Base-by-base conservation (phyloP, 192 early-diverging fungal species). In the Backusella morwellensis region DNA sequence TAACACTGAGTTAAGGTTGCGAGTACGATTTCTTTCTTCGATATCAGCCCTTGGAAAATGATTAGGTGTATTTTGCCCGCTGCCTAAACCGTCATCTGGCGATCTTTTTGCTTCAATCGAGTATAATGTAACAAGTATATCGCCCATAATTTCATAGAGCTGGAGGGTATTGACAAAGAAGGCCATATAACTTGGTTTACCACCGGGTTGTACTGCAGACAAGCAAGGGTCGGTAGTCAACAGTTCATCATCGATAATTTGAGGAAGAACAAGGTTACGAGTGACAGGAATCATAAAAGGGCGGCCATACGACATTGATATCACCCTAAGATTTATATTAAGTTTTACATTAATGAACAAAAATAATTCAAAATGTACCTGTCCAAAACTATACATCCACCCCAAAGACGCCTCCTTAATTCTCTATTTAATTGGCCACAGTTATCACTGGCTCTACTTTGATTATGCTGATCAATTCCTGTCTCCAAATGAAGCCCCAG, bases 71-170 rank as follows among this genome's bases (percentile, higher is more conserved):
- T 23, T 34, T 4, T 41, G 32, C 56, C 52, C 47, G 63, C n/a
- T 36, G 8, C 15, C 29, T n/a, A 35, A 14, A n/a, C 32, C 52
- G 9, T 74, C 72, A 35, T 50, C 72, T 35, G 50, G 7, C 0
- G 72, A 54, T 7, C 34, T 41, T 47, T 59, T 74, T n/a, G 23
- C 50, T 74, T 50, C 72, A 12, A 21, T 36, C 11, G 72, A 74
- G 32, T 74, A 74, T 36, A 74, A 36, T 1, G 72, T 74, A 59
- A 38, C 35, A 0, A 74, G 23, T 47, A 74, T 74, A 56, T 74
- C 72, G 4, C 72, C 72, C 72, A 74, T 74, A 26, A 74, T 74
- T 59, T 74, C 72, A 29, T 74, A 74, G 32, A 74, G 72, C 23
- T 74, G 72, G 17, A 74, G 72, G 2, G 44, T 74, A 6, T 74